Base-by-base conservation (phyloP, 305 asterid genomes). In the Andrographis paniculata region DNA sequence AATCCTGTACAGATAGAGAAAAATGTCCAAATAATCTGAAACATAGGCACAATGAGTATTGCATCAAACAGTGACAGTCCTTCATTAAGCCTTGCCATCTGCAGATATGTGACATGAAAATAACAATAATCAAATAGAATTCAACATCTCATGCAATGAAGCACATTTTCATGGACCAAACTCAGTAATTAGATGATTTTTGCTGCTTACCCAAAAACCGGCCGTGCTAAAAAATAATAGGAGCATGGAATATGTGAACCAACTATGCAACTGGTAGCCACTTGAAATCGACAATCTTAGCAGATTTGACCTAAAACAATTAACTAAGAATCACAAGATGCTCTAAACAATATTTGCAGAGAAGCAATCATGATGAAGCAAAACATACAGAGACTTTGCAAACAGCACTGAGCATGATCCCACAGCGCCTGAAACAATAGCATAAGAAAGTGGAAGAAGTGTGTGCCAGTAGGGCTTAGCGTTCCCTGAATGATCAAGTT, bases 1-100 rank as follows among this genome's bases (percentile, higher is more conserved):
- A 88, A 88, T 79, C 97, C 97, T 75, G 95, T 88, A 80, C 94
- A 82, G 63, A 88, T 84, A 58, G 97, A 88, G 77, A 84, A 88
- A 66, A 84, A 82, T 8, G 97, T 88, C 97, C 97, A 88, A 57
- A 82, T 86, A 55, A 88, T 88, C 80, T 88, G 97, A 72, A 88
- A 84, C 97, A 88, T 88, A 43, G 97, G 97, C 56, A 88, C 97
- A 40, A 88, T 88, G 63, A 82, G 92, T 55, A 88, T 88, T 60
- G 95, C 95, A 61, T 88, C 97, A 62, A 84, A 88, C 58, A 84
- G 71, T 18, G 94, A 77, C 58, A 88, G 56, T 56, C 97, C 97
- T 73, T 88, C 95, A 65, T 88, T 84, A 62, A 88, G 68, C 68
- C 95, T 70, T 54, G 97, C 80, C 97, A 88, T 88, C 95, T 88